Evolutionary conservation across 2,329 filamentous ascomycete genomes (phyloP), one percentile per base, ranked within the genome.

Genomic region (Ascochyta clinopodiicola): DNA sequence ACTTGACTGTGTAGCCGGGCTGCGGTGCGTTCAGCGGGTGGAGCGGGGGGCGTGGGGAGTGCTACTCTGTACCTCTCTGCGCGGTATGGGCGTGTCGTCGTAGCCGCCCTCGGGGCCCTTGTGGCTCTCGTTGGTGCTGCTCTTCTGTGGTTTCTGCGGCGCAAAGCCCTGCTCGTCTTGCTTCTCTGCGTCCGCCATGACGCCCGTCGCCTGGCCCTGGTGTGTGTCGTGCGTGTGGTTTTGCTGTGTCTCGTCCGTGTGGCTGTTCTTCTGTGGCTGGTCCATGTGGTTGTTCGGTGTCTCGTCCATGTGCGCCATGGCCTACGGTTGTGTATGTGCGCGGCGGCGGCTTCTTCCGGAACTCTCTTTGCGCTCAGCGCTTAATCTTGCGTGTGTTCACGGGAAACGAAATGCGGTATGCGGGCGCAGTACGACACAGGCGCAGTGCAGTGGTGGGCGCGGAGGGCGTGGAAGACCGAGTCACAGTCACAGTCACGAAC

Each of bases 1-100:
- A 88, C 71, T 88, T 89, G 61, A 97, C 73, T 0, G 91, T 96
- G 77, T 90, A 97, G 24, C 93, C 92, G 7, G 88, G 86, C 8
- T 88, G 87, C 4, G 86, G 87, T 29, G 43, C 40, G 46, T 56
- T 56, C 52, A 56, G 52, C 52, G 31, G 25, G 29, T 24, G 29
- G 19, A 24, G 19, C 17, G 21, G 15, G 6, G 50, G 17, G 50
- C 34, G 22, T 12, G 8, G 13, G 19, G 36, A 17, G n/a, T 5
- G 29, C 19, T 5, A 19, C 25, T 22, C 13, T 22, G 31, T 56
- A 56, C 52, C 42, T 56, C 52, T 56, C 52, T 50, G 66, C 84
- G 77, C 0, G 91, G 91, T 8, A 96, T 80, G 1, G 92, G 91
- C 0, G 91, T 96, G 32, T 80, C 75, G 75, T 96, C 92, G 73